phyloP scores from a whole-genome alignment of 768 basidiomycete genomes.

The Tephrocybe rancida region DNA sequence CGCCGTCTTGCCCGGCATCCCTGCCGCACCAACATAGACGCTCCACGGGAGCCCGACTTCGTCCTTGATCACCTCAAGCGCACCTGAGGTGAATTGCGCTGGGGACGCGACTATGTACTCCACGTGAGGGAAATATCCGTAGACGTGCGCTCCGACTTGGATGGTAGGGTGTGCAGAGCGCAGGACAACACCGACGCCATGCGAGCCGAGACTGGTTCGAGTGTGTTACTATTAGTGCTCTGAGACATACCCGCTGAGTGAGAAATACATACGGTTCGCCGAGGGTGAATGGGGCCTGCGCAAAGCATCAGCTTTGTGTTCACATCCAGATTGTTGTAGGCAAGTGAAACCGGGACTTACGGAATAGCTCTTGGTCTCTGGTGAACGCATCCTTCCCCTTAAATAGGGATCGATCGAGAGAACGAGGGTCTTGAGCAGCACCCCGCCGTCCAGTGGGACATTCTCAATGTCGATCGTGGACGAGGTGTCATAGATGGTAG shows the following conservation, averaged over 20 bases:
- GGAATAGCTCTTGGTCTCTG: constrained; percentile 26
- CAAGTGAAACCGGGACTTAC: constrained; percentile 14
- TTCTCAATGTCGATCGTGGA: constrained; percentile 52
- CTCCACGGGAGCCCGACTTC: constrained; percentile 49
- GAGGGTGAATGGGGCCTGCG: constrained; percentile 27
- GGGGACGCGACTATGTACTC: constrained; percentile 37
- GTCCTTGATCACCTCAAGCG: constrained; percentile 35
- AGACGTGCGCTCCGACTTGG: constrained; percentile 42
- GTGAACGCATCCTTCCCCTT: constrained; percentile 38
- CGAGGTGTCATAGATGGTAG: constrained; percentile 44
- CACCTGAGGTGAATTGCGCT: not conserved
- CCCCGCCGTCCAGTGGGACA: constrained; percentile 43
- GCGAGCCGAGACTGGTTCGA: constrained; percentile 21
- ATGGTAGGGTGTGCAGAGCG: constrained; percentile 38
- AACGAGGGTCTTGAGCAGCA: constrained; percentile 52
- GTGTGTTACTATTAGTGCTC: not conserved
- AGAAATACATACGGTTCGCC: constrained; percentile 39
- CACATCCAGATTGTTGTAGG: too few species aligned
- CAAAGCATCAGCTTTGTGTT: not conserved
- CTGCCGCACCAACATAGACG: constrained; percentile 49
- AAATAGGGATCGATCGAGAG: constrained; percentile 47
- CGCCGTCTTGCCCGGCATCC: constrained; percentile 54
- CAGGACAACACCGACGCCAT: constrained; percentile 46
- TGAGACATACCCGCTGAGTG: not conserved
- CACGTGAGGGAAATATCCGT: constrained; percentile 34